Percentiles rank a stretch among this genome's conserved stretches.
These are phyloP conservation scores for Cercospora janseana DNA, from an alignment of 2,329 filamentous ascomycete genomes.

Conservation along the genomic window DNA sequence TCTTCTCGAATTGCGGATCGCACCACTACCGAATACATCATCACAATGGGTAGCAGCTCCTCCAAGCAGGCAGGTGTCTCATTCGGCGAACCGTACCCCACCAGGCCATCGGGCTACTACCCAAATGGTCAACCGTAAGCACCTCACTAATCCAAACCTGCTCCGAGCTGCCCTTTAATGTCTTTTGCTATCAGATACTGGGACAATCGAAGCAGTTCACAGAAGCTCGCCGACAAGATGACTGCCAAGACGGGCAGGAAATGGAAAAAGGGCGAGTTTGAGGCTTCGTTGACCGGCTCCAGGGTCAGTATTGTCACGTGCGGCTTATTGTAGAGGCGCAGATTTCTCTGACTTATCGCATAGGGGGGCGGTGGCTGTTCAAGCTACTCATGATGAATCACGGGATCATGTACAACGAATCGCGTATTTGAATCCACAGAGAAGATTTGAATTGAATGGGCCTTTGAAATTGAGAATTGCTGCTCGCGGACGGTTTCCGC, in stretches of 20 bases:
- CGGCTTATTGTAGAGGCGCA: too few relatives aligned
- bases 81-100: neutral
- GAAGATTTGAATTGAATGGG: too few relatives aligned
- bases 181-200: slow-evolving; percentile 1
- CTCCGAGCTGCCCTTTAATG: neutral
- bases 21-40: too few relatives aligned
- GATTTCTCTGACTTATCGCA: too few relatives aligned
- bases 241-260: slow-evolving; percentile 2
- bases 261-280: neutral
- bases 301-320: neutral
- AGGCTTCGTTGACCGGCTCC: neutral
- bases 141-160: neutral
- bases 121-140: neutral
- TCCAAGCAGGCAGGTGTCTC: neutral
- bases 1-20: too few relatives aligned
- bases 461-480: too few relatives aligned
- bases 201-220: neutral
- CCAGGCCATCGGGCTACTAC: neutral
- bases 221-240: neutral
- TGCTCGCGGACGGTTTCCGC: too few relatives aligned
- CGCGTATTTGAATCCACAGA: too few relatives aligned
- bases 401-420: too few relatives aligned
- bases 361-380: too few relatives aligned
- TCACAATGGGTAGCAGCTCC: neutral
- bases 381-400: too few relatives aligned